phyloP scores from a whole-genome alignment of 192 early-diverging fungal species.

The Coemansia brasiliensis region DNA sequence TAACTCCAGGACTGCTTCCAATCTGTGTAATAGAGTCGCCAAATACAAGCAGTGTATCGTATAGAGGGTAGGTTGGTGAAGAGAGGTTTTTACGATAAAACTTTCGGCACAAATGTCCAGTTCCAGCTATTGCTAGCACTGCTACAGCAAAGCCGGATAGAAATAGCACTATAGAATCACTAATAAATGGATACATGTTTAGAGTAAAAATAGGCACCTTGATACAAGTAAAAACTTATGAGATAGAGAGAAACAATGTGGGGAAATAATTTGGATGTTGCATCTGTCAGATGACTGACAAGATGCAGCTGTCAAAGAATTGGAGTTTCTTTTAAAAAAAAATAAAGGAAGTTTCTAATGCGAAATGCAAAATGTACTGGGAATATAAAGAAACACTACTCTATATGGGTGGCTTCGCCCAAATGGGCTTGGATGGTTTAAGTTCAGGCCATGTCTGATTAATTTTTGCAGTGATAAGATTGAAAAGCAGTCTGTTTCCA shows the following conservation, averaged over 20 bases:
- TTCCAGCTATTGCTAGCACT: background rate
- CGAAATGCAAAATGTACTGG: too few relatives aligned
- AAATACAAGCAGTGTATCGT: slow-evolving; percentile 30
- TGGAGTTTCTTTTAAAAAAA: too few relatives aligned
- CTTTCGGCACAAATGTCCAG: background rate
- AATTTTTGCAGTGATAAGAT: slow-evolving; percentile 10
- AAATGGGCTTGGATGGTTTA: background rate
- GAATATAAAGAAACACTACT: background rate
- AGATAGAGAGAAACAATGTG: too few relatives aligned
- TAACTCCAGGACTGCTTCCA: slow-evolving; percentile 19
- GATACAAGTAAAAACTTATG: too few relatives aligned
- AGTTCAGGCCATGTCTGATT: slow-evolving; percentile 23
- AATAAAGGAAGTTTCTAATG: too few relatives aligned
- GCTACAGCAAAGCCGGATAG: background rate
- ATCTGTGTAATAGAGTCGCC: slow-evolving; percentile 40
- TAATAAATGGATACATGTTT: too few relatives aligned
- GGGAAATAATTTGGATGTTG: background rate
- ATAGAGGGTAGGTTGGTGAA: slow-evolving; percentile 9
- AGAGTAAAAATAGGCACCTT: too few relatives aligned
- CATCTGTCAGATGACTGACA: background rate
- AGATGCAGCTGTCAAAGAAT: too few relatives aligned
- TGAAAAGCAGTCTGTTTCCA: slow-evolving; percentile 52
- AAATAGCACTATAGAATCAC: too few relatives aligned
- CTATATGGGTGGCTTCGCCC: slow-evolving; percentile 1
- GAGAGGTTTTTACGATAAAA: background rate